phyloP scores from a whole-genome alignment of 441 rosid species.

The Arabidopsis lyrata region DNA sequence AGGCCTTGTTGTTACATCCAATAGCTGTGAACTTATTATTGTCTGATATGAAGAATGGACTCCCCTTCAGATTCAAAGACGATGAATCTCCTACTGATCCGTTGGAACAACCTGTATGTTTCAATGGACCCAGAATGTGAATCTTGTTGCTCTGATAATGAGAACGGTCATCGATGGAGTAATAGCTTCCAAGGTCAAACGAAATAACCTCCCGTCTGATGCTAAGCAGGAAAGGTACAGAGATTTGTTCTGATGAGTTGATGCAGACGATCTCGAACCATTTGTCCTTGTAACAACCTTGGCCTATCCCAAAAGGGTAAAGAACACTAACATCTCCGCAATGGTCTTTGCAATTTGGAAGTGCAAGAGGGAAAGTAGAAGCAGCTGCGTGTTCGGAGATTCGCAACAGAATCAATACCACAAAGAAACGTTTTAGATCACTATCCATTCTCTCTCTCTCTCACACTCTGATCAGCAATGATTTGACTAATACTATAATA shows the following conservation, averaged over 20 bases:
- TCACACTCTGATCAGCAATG: neutral
- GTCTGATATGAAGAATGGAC: constrained; percentile 43
- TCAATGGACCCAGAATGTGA: constrained; percentile 31
- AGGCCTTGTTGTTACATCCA: constrained; percentile 51
- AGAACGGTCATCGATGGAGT: neutral
- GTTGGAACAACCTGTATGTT: neutral
- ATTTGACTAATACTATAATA: neutral
- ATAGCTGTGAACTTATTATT: constrained; percentile 42
- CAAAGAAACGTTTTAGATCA: constrained; percentile 18
- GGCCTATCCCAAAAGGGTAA: constrained; percentile 50
- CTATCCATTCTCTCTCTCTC: neutral
- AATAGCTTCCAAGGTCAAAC: constrained; percentile 11
- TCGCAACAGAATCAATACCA: constrained; percentile 6
- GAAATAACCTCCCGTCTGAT: neutral
- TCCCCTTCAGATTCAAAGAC: neutral
- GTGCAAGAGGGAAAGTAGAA: constrained; percentile 5
- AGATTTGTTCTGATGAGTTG: neutral
- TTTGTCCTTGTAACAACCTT: constrained; percentile 32
- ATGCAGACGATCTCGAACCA: constrained; percentile 40
- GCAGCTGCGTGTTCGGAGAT: constrained; percentile 3
- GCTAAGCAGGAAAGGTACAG: neutral
- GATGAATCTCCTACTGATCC: neutral
- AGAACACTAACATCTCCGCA: constrained; percentile 42
- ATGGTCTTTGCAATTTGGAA: constrained; percentile 19
- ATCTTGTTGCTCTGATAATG: neutral